phyloP scores from a whole-genome alignment of 2,329 filamentous ascomycete genomes.

The Dryadomyces sulphureus region DNA sequence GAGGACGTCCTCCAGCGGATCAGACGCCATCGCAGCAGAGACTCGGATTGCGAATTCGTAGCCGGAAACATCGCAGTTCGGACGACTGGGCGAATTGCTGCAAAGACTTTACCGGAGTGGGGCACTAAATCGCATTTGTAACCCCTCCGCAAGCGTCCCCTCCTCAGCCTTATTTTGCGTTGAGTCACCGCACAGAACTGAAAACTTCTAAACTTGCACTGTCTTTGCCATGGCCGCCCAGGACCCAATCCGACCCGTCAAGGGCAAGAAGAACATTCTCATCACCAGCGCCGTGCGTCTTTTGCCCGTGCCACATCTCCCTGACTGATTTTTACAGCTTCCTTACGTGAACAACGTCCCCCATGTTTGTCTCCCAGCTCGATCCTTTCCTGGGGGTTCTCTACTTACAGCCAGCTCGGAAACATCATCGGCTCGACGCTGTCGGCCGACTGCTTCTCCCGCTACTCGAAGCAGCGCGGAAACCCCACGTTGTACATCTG shows the following conservation, averaged over 20 bases:
- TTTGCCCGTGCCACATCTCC: slow-evolving; percentile 25
- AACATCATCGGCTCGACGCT: slow-evolving; percentile 80
- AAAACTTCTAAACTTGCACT: neutral
- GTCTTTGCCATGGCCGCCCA: neutral
- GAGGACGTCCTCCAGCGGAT: slow-evolving; percentile 42
- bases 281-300: slow-evolving; percentile 73
- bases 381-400: too few species aligned
- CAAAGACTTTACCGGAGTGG: neutral
- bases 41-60: neutral
- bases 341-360: slow-evolving; percentile 47
- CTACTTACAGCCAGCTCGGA: slow-evolving; percentile 33
- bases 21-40: slow-evolving; percentile 12
- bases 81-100: neutral
- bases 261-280: slow-evolving; percentile 71
- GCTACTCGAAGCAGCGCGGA: slow-evolving; percentile 66
- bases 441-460: slow-evolving; percentile 73
- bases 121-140: neutral
- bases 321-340: slow-evolving; percentile 4
- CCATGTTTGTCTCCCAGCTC: slow-evolving; percentile 29
- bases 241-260: slow-evolving; percentile 41
- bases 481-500: slow-evolving; percentile 74
- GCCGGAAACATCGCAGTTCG: too few species aligned
- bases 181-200: neutral
- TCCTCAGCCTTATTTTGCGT: neutral
- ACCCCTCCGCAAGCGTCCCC: neutral